Conservation (phyloP, 2,329 filamentous ascomycete species). For the Fusarium proliferatum region DNA sequence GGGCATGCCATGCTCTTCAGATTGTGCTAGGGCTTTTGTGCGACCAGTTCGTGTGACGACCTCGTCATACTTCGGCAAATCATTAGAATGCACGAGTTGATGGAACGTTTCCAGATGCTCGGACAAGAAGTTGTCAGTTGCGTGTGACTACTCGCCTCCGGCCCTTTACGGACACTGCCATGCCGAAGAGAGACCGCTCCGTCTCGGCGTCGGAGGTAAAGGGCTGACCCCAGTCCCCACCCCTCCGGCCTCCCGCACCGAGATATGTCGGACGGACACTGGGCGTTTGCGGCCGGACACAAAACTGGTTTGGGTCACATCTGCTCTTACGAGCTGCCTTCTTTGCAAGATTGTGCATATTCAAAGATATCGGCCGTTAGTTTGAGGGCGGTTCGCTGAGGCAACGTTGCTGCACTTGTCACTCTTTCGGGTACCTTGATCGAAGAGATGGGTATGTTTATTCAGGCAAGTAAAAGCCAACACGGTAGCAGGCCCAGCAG, state of each 20-base stretch:
- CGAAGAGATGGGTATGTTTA: neutral
- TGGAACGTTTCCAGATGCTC: slow-evolving; percentile 42
- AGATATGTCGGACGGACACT: slow-evolving; percentile 30
- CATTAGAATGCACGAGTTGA: slow-evolving; percentile 15
- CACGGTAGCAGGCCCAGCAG: slow-evolving; percentile 30
- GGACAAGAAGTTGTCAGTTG: slow-evolving; percentile 26
- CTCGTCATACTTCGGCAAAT: slow-evolving; percentile 34
- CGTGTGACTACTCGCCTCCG: slow-evolving; percentile 32
- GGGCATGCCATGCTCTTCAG: slow-evolving; percentile 1
- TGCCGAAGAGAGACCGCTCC: slow-evolving; percentile 35
- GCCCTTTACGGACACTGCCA: slow-evolving; percentile 30
- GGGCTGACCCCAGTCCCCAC: slow-evolving; percentile 5
- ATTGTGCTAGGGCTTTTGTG: slow-evolving; percentile 21
- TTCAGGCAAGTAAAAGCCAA: slow-evolving; percentile 32
- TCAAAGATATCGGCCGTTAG: neutral
- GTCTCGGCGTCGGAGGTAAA: slow-evolving; percentile 30
- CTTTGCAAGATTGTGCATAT: neutral
- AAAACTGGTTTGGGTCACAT: slow-evolving; percentile 11
- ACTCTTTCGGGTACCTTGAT: slow-evolving; percentile 1
- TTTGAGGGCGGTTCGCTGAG: slow-evolving; percentile 2
- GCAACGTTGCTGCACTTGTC: slow-evolving; percentile 5
- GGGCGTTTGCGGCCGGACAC: slow-evolving; percentile 18
- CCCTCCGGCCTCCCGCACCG: slow-evolving; percentile 30
- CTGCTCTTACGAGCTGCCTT: slow-evolving; percentile 4
- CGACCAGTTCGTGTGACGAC: slow-evolving; percentile 7